phyloP scores from a whole-genome alignment of 1,284 basidiomycete genomes.

The Vanrija sp. region DNA sequence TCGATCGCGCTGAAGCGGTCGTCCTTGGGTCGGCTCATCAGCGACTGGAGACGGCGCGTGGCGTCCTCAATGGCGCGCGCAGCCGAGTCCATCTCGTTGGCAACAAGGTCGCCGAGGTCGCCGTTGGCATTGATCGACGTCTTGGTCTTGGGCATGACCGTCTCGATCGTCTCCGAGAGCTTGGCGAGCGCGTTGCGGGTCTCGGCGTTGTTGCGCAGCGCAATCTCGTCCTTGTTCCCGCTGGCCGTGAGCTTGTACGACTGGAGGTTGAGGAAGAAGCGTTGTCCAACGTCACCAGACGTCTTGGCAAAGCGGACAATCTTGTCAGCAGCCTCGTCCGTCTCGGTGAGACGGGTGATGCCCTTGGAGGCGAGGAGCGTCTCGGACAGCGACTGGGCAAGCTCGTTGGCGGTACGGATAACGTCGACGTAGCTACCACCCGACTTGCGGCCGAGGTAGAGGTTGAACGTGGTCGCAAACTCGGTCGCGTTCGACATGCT shows the following conservation, averaged over 20 bases:
- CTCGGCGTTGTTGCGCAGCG: constrained; percentile 85
- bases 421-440: constrained; percentile 92
- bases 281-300: constrained; percentile 80
- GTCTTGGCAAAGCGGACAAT: constrained; percentile 78
- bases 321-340: constrained; percentile 87
- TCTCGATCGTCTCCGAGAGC: constrained; percentile 82
- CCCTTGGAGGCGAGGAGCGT: constrained; percentile 92
- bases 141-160: constrained; percentile 80
- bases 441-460: constrained; percentile 79
- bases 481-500: constrained; percentile 89
- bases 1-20: constrained; percentile 83
- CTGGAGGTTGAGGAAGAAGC: constrained; percentile 93
- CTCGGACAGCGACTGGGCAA: constrained; percentile 88
- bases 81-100: constrained; percentile 92
- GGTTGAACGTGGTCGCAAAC: constrained; percentile 90
- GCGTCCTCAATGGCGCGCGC: constrained; percentile 91
- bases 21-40: constrained; percentile 81
- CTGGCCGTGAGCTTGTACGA: constrained; percentile 83
- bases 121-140: constrained; percentile 73
- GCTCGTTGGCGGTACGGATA: constrained; percentile 94
- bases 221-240: constrained; percentile 76
- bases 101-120: constrained; percentile 93
- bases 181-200: constrained; percentile 73
- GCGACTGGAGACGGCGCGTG: constrained; percentile 79
- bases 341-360: constrained; percentile 83